Evolutionary conservation across 164 flowering plant species (phyloP), one percentile per base, ranked within the genome.

Genomic region (Tinospora cordifolia): DNA sequence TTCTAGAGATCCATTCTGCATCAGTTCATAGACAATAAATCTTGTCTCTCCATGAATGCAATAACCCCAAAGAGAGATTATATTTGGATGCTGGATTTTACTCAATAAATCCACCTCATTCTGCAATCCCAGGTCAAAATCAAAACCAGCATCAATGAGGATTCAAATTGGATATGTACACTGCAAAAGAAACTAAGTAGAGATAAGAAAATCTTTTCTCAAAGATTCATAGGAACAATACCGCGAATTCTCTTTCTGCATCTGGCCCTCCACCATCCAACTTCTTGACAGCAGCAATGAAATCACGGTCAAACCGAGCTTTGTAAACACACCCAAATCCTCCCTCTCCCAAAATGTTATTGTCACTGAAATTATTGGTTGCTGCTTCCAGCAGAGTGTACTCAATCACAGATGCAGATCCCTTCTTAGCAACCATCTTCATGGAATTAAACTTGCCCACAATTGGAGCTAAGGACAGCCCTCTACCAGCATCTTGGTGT

Each of bases 1-100:
- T 70, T 89, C 92, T 73, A 95, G 74, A 30, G 94, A 92, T 59
- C 99, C 97, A 75, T 90, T 90, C 54, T 85, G 87, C 98, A 95
- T 92, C 85, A 92, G 66, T 75, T 92, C 98, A 73, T 88, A 92
- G 14, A 95, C 86, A 59, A 95, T 81, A 69, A 88, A 83, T 71
- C 87, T 83, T 26, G 87, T 40, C 22, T 87, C 86, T 2, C 80
- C 86, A 71, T 86, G 82, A 70, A 78, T 79, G 66, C 91, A 83
- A 62, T 82, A 86, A 46, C 94, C 98, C 81, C 88, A 62, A 12
- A 95, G 86, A 38, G 87, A 78, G 71, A 92, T 84, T 59, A 95
- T 75, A 75, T 95, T 88, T 12, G 88, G 87, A 79, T 95, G 96
- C 68, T 79, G 87, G 73, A 90, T 82, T 78, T 79, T 88, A 70